Evolutionary conservation across 768 basidiomycete species (phyloP), one percentile per base, ranked within the genome.

Genomic region (Rhodotorula graminis): DNA sequence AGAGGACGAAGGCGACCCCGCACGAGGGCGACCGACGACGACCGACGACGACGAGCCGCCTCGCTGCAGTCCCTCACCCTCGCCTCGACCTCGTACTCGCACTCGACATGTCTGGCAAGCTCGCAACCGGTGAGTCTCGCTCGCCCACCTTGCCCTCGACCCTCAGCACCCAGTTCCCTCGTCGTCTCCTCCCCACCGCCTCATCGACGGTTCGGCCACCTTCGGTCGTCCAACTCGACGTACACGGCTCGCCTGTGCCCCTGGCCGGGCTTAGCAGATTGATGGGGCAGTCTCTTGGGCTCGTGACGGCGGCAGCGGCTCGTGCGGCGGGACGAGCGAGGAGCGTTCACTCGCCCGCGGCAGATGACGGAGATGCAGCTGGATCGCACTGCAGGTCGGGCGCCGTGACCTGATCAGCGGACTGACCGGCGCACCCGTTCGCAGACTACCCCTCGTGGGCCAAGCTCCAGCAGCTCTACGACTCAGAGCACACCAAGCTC

Each of bases 391-490:
- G n/a, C n/a, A n/a, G n/a, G 5, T 37, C 47, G 50, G 7, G 12
- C 6, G 21, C 6, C 12, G 8, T 18, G 29, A 19, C 18, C 4
- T 37, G 61, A n/a, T 52, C 12, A 3, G 19, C 55, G 55, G 9
- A n/a, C 55, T 40, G 44, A 57, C 46, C 61, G 5, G 0, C 2
- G 11, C 27, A 9, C 9, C 14, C 2, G 12, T n/a, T 12, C 58
- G 19, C 78, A 97, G 94, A 92, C 65, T 96, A 96, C 83, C 67
- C 87, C 37, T 82, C 92, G 53, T 98, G 94, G 94, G 86, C 91
- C 84, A 89, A 91, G 82, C 90, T 99, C 77, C 89, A 96, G 84
- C 77, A 85, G 78, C 85, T 91, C 71, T 90, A 95, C 81, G 88
- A 91, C 80, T 81, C 85, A 21, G 86, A 93, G 79, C 84, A 86